Conservation (phyloP, 1,139 yeast genomes). For the Pichia sp. region DNA sequence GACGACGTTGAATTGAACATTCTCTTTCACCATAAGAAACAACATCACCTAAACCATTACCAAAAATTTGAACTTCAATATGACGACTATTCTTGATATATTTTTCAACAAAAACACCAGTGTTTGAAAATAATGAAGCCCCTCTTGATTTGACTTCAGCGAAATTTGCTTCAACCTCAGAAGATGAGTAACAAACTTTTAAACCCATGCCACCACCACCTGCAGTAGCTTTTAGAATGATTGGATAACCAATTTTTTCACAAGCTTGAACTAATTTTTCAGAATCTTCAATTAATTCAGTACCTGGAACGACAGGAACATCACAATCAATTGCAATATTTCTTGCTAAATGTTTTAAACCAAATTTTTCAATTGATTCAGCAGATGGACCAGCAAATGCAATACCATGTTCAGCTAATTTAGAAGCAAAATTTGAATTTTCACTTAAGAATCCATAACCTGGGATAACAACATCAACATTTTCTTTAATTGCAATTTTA, state of each 20-base stretch:
- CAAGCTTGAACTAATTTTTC: constrained; percentile 33
- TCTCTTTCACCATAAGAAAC: constrained; percentile 43
- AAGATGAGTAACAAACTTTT: constrained; percentile 34
- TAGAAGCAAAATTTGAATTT: constrained; percentile 38
- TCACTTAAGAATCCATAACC: constrained; percentile 44
- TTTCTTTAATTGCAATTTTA: constrained; percentile 33
- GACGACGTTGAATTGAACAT: constrained; percentile 44
- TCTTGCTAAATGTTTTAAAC: constrained; percentile 35
- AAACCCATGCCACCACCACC: constrained; percentile 52
- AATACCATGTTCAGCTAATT: constrained; percentile 33
- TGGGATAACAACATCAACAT: constrained; percentile 40
- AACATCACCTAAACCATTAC: constrained; percentile 39
- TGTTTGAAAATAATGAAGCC: constrained; percentile 37
- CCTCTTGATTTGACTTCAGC: constrained; percentile 40
- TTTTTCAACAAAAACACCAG: constrained; percentile 40
- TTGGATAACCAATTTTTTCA: constrained; percentile 38
- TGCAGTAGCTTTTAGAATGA: constrained; percentile 44
- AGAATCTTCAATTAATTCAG: constrained; percentile 35
- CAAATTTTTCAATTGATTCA: constrained; percentile 32
- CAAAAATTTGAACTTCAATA: constrained; percentile 43
- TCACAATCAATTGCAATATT: constrained; percentile 29
- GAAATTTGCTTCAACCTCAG: constrained; percentile 33
- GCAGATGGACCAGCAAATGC: constrained; percentile 43
- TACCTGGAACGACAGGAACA: constrained; percentile 47
- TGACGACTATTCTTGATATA: constrained; percentile 40